These are phyloP conservation scores for Penicillium daleae DNA, from an alignment of 495 filamentous ascomycete species.

Conservation along the genomic window DNA sequence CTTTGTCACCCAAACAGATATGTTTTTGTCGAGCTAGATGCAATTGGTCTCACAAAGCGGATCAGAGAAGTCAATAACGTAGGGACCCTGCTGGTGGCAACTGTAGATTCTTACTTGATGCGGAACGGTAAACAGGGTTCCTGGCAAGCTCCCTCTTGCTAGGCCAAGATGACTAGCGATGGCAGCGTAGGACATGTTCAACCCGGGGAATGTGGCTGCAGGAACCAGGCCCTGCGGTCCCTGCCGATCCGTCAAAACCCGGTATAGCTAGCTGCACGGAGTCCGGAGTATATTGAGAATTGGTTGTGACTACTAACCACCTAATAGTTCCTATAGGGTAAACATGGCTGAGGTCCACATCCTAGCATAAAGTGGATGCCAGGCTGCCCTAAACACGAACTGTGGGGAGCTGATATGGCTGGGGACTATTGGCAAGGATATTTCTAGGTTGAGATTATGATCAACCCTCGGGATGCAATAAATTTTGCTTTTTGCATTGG, in stretches of 20 bases:
- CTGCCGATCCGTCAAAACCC: slow-evolving; percentile 8
- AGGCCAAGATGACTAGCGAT: neutral
- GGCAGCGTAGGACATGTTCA: slow-evolving; percentile 11
- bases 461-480: neutral
- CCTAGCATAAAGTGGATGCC: neutral
- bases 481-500: slow-evolving; percentile 9
- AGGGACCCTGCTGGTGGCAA: slow-evolving; percentile 5
- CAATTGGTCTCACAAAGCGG: neutral
- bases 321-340: too few relatives aligned
- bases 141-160: neutral
- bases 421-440: slow-evolving; percentile 1
- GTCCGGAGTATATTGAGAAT: neutral
- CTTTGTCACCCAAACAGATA: neutral
- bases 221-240: slow-evolving; percentile 4
- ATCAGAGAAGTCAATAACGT: slow-evolving; percentile 9
- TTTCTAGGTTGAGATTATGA: slow-evolving; percentile 8
- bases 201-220: slow-evolving; percentile 6
- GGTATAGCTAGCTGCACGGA: neutral
- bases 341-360: neutral
- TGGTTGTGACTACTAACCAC: neutral
- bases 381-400: slow-evolving; percentile 7
- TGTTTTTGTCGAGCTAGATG: neutral
- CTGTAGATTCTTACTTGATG: slow-evolving; percentile 12
- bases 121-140: neutral
- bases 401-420: neutral